phyloP scores from a whole-genome alignment of 176 grass and related monocot genomes.

The Carex scoparia region DNA sequence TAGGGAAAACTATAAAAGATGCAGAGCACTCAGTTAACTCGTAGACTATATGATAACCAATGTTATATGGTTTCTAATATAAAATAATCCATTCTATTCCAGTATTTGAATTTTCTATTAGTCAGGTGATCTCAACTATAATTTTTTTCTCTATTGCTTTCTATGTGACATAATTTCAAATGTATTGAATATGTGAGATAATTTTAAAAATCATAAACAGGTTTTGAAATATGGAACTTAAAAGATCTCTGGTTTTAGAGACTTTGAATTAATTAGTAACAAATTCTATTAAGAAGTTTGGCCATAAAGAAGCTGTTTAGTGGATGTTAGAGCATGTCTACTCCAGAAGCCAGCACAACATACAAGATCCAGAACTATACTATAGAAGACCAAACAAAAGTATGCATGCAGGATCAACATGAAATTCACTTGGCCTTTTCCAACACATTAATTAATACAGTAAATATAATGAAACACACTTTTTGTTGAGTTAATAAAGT shows the following conservation, averaged over 20 bases:
- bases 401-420: not conserved
- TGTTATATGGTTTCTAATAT: no score
- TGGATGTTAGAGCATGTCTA: not conserved
- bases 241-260: not conserved
- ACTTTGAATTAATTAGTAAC: not conserved
- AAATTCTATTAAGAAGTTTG: not conserved
- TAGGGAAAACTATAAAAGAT: not conserved
- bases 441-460: not conserved
- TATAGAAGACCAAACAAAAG: not conserved
- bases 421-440: not conserved
- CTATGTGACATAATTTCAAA: no score
- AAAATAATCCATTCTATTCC: no score
- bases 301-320: no score
- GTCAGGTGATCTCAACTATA: no score
- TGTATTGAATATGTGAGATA: not conserved
- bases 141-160: no score
- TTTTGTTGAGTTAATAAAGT: not conserved
- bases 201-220: not conserved
- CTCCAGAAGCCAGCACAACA: no score
- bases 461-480: not conserved
- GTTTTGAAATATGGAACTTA: not conserved
- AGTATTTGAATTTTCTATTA: no score
- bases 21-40: not conserved
- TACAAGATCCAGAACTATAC: no score
- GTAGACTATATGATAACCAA: no score